Base-by-base conservation (phyloP, 208 protist genomes). In the Crithidia acanthocephali region DNA sequence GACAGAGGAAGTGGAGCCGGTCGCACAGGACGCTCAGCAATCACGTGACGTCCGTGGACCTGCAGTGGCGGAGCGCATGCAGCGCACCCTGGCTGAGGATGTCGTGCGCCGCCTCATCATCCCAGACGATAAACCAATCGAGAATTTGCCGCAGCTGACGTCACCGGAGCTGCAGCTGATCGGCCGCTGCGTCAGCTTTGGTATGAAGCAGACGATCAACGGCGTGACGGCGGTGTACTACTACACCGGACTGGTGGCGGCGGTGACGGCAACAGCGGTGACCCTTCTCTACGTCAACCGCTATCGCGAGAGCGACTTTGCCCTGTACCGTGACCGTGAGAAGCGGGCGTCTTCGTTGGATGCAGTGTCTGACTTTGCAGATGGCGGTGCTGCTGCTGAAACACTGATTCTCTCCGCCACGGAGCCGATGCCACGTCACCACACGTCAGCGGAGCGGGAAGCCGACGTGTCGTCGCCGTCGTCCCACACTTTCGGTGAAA, bases 121-220 rank as follows among this genome's bases (percentile, higher is more conserved):
- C n/a, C 80, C 82, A 53, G 55, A 67, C 0, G 60, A 91, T 53
- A 68, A 57, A 16, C 72, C 80, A 0, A 85, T 88, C 27, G 76
- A 81, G 57, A 83, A 94, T 52, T 32, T 95, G 52, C 90, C 90
- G 1, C 2, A 53, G 13, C 35, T 95, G 16, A 28, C 32, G 1
- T 57, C 79, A 16, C 77, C 81, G 18, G 86, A 92, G 68, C 74
- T 95, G 33, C 80, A 84, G 44, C 74, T 88, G 40, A 92, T 95
- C 35, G 90, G 90, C 5, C 84, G 85, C 20, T 82, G 76, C 56
- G 84, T 92, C 37, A 83, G 67, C 13, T 87, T 95, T 66, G 53
- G 56, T 1, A 79, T 74, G 25, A 83, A 89, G 44, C 81, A 83
- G 16, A 73, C 44, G 10, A 60, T 85, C 23, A 66, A 79, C 23